Percentiles rank a stretch among this genome's conserved stretches.
phyloP scores from a whole-genome alignment of 2,329 filamentous ascomycete species.

The Aspergillus arachidicola region DNA sequence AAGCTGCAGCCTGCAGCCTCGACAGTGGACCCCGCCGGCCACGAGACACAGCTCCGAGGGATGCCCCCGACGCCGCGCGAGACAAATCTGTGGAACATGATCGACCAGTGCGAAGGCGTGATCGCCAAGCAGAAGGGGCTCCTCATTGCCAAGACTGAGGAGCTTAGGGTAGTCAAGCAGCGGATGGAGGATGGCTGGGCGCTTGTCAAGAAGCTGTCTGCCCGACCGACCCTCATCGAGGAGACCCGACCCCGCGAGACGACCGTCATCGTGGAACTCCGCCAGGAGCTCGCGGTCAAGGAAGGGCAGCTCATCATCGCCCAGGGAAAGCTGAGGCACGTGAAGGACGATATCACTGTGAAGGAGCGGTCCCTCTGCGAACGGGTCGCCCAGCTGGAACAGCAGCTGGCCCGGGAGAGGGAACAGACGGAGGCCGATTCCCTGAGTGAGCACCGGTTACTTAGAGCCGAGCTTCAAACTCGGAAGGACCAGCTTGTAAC shows the following conservation, averaged over 20 bases:
- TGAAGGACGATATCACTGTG: slow-evolving; percentile 6
- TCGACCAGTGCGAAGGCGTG: slow-evolving; percentile 8
- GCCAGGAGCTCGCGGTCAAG: slow-evolving; percentile 7
- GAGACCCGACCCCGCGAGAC: not conserved
- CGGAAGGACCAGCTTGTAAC: slow-evolving; percentile 6
- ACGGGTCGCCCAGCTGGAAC: slow-evolving; percentile 13
- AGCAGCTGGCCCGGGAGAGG: slow-evolving; percentile 7
- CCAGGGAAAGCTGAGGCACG: not conserved
- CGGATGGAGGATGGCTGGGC: slow-evolving; percentile 9
- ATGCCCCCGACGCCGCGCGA: not conserved
- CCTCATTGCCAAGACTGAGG: slow-evolving; percentile 7
- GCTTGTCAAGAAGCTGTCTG: not conserved
- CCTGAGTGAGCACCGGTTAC: slow-evolving; percentile 7
- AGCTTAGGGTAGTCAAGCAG: slow-evolving; percentile 11
- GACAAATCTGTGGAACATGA: slow-evolving; percentile 3
- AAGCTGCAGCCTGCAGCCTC: not conserved
- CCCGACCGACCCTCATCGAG: not conserved
- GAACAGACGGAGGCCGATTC: slow-evolving; percentile 4
- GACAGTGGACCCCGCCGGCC: not conserved
- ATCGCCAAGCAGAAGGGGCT: slow-evolving; percentile 5
- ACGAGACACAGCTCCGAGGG: slow-evolving; percentile 3
- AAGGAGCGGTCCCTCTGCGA: slow-evolving; percentile 5
- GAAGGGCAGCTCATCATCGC: slow-evolving; percentile 4
- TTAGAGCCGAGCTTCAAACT: slow-evolving; percentile 11
- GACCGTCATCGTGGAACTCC: slow-evolving; percentile 4